These are phyloP conservation scores for Tympanopsis confertula DNA, from an alignment of 2,329 filamentous ascomycete genomes.

Conservation along the genomic window DNA sequence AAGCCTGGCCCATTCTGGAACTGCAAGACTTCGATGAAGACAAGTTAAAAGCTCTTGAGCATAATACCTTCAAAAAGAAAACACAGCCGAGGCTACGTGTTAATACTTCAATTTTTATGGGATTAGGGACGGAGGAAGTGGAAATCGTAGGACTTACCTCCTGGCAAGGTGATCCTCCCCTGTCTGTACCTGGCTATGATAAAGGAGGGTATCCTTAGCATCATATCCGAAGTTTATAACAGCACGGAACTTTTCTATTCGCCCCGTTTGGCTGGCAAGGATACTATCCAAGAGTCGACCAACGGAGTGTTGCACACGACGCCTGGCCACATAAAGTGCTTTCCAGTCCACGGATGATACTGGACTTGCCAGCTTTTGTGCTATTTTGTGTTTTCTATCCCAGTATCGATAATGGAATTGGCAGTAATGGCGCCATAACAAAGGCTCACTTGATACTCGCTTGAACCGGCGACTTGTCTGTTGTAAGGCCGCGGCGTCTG, in stretches of 20 bases:
- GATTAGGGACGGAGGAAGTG: no score
- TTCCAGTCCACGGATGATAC: constrained; percentile 38
- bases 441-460: constrained; percentile 34
- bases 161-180: not conserved
- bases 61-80: constrained; percentile 1
- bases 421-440: constrained; percentile 49
- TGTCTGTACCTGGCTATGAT: not conserved
- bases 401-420: constrained; percentile 37
- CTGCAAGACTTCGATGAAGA: not conserved
- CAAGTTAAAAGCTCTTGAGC: not conserved
- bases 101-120: no score
- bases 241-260: not conserved
- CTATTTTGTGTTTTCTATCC: constrained; percentile 30
- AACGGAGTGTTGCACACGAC: not conserved
- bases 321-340: constrained; percentile 3
- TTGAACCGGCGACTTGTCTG: constrained; percentile 32
- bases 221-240: not conserved
- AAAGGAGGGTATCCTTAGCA: not conserved
- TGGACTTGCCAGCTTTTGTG: constrained; percentile 22
- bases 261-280: not conserved
- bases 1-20: not conserved
- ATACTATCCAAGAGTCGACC: not conserved
- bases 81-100: no score
- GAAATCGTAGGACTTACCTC: no score
- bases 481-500: constrained; percentile 31